Evolutionary conservation across 352 stramenopile species (phyloP), one percentile per base, ranked within the genome.

Genomic region (Phytophthora sojae): DNA sequence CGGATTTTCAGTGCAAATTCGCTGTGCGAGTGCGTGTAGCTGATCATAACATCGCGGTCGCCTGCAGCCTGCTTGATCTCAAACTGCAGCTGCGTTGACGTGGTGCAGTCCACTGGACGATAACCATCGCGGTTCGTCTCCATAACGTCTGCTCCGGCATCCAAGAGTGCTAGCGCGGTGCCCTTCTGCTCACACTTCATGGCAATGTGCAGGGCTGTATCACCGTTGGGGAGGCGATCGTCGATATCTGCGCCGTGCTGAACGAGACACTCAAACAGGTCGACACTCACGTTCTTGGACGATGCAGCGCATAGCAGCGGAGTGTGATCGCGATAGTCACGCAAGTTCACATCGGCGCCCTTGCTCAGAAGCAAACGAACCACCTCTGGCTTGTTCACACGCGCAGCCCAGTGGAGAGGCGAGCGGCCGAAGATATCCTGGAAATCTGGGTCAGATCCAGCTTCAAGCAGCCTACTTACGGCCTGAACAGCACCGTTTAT

Each of bases 1-100:
- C 86, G 86, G 63, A 94, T 75, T 51, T 92, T 89, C 4, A 79
- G 76, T 4, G 86, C 88, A 72, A 96, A 94, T 57, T 91, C 81
- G 37, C 73, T 69, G 60, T 94, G 87, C 17, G 89, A 93, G 68
- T 94, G 89, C 19, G 89, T 95, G 76, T 96, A 96, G 64, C 83
- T 93, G 69, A 96, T 96, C 87, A 96, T 95, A 14, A 96, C 89
- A 51, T 96, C 89, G 30, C 89, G 89, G 39, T 90, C 87, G 5
- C 89, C 89, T 0, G 87, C 87, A 23, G 81, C 85, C 26, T 83
- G 82, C 63, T 95, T 95, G 64, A 95, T 91, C 51, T 92, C 85
- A 53, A 94, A 96, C 61, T 94, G 88, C 17, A 96, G 73, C 61
- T 85, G 81, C 11, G 86, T 93, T 11, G 88, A 93, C 1, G 88